Evolutionary conservation across 2,329 filamentous ascomycete genomes (phyloP), one percentile per base, ranked within the genome.

Genomic region (Ascochyta rabiei): DNA sequence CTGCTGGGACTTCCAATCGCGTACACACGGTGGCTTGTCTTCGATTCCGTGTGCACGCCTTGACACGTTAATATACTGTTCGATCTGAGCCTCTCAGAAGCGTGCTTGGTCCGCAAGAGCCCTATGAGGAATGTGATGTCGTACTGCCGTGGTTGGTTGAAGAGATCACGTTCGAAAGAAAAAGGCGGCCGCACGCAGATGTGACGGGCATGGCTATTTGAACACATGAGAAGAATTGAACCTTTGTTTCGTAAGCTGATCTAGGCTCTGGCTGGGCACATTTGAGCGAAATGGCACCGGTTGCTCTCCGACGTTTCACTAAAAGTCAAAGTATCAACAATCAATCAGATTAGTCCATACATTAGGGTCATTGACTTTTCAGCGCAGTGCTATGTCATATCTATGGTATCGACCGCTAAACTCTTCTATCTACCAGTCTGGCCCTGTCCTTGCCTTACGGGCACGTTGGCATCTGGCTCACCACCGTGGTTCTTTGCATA

Each of bases 401-500:
- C 21, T 40, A 40, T 24, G 10, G 26, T 39, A 45, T 54, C 51
- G n/a, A 26, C 40, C 6, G 21, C 34, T 34, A 21, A 8, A n/a
- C 18, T 19, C 16, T 10, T 44, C 39, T 23, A 48, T 33, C 35
- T 43, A 33, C 53, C 53, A 33, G 53, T 51, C 53, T 56, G 53
- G 18, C 53, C 48, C 31, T 52, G 43, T 15, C 48, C 43, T 38
- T 76, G 73, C 61, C 76, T 66, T 26, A 78, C 64, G 62, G 79
- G 79, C 16, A 62, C 69, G 51, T 72, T 59, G 12, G 79, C 73
- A 50, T 75, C 70, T 62, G 80, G 71, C 40, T 76, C 68, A 8
- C 79, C 79, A 12, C 67, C 69, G 8, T 76, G 68, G 21, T 72
- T 71, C 58, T 74, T 68, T n/a, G 69, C 73, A 50, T 72, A 75